These are phyloP conservation scores for Mucor indicus DNA, from an alignment of 371 early-diverging fungal genomes.

Conservation along the genomic window DNA sequence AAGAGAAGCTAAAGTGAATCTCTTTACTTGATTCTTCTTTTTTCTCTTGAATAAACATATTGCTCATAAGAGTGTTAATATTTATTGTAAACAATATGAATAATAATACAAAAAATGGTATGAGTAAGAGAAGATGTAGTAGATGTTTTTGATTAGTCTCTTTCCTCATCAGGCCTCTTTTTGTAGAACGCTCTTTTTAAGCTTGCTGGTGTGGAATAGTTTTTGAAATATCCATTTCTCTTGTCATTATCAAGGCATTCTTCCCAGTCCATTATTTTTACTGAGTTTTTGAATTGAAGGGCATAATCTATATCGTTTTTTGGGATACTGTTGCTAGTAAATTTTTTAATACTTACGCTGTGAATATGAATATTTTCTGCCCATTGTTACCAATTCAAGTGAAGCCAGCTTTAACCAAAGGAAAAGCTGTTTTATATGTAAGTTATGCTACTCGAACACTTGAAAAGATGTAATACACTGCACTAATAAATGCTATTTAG, in stretches of 20 bases:
- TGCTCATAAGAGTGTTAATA: conserved; percentile 2
- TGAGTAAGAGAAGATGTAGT: conserved; percentile 1
- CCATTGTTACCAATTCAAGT: conserved; percentile 13
- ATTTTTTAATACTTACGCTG: conserved; percentile 11
- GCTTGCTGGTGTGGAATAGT: conserved; percentile 4
- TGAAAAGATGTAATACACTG: conserved; percentile 16
- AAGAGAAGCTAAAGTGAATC: conserved; percentile 3
- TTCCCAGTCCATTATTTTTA: conserved; percentile 1
- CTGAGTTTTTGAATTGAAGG: conserved; percentile 2
- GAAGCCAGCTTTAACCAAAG: conserved; percentile 13
- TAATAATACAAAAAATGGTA: conserved; percentile 1
- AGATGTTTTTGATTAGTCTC: conserved; percentile 1
- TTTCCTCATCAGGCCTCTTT: conserved; percentile 6
- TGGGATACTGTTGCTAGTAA: conserved; percentile 8
- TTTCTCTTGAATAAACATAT: conserved; percentile 4
- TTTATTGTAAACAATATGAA: neutral
- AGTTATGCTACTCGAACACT: conserved; percentile 17
- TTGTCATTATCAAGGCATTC: neutral
- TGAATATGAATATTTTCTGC: conserved; percentile 13
- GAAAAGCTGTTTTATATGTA: conserved; percentile 9
- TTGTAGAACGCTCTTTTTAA: conserved; percentile 9
- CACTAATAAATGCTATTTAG: conserved; percentile 15
- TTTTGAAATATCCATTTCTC: conserved; percentile 1
- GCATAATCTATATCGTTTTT: conserved; percentile 7
- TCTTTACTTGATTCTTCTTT: neutral